These are phyloP conservation scores for Trichoderma koningii DNA, from an alignment of 2,329 filamentous ascomycete genomes.

Conservation along the genomic window DNA sequence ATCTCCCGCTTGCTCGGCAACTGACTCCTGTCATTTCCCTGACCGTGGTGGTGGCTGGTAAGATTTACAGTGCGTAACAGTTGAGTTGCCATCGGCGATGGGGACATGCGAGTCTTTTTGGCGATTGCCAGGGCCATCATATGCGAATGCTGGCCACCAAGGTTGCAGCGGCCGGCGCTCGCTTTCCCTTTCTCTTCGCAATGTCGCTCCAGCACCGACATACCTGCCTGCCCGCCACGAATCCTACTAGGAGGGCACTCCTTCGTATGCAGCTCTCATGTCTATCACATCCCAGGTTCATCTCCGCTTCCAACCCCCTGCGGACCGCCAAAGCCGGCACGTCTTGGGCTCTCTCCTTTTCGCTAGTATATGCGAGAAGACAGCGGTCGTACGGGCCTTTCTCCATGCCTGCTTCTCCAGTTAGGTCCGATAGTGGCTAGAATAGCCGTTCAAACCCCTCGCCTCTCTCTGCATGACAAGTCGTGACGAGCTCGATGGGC, in stretches of 20 bases:
- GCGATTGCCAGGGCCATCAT: background rate
- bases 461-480: background rate
- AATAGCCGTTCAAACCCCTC: constrained; percentile 3
- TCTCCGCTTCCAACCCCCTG: constrained; percentile 7
- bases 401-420: constrained; percentile 1
- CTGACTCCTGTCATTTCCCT: background rate
- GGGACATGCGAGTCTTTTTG: constrained; percentile 5
- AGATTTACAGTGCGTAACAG: background rate
- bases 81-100: constrained; percentile 6
- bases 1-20: constrained; percentile 4
- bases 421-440: background rate
- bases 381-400: background rate
- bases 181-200: background rate
- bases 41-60: background rate
- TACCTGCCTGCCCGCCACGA: background rate
- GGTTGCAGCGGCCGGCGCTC: background rate
- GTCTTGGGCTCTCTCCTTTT: constrained; percentile 2
- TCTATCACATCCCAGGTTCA: constrained; percentile 18
- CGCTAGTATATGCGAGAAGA: background rate
- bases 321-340: background rate
- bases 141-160: background rate
- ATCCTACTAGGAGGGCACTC: constrained; percentile 3
- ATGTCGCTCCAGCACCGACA: background rate
- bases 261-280: constrained; percentile 13
- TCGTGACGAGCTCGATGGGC: background rate